These are phyloP conservation scores for Hemerocallis citrina DNA, from an alignment of 106 monocot species.

Conservation along the genomic window DNA sequence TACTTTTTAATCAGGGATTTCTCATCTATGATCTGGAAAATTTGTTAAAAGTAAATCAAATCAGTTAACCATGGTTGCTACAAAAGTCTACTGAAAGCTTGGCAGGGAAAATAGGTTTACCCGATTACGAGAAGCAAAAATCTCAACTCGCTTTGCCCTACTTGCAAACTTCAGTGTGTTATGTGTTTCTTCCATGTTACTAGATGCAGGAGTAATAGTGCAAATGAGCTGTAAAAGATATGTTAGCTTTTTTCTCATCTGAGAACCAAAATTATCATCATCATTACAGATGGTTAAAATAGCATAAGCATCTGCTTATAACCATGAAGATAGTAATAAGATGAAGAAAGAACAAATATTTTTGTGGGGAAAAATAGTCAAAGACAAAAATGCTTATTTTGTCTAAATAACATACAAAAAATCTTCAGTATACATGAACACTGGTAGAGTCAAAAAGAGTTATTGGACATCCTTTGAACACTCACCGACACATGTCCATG, in stretches of 20 bases:
- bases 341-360: neutral
- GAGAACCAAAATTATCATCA: too few species aligned
- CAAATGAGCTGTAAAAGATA: constrained; percentile 76
- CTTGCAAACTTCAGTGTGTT: constrained; percentile 95
- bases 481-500: constrained; percentile 88
- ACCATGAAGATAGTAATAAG: neutral
- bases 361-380: neutral
- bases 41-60: too few species aligned
- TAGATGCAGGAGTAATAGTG: constrained; percentile 90
- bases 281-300: neutral
- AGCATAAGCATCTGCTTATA: neutral
- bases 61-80: neutral
- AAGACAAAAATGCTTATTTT: neutral
- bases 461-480: neutral
- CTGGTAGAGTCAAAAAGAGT: too few species aligned
- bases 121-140: constrained; percentile 86
- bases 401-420: neutral
- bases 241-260: neutral
- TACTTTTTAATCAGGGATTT: constrained; percentile 96
- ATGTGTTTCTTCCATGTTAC: constrained; percentile 89
- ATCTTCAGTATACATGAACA: too few species aligned
- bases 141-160: constrained; percentile 92
- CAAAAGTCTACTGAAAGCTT: too few species aligned
- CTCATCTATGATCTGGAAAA: constrained; percentile 80
- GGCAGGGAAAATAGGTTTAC: constrained; percentile 19